Percentiles rank a stretch among this genome's conserved stretches.
Conservation (phyloP, 2,329 filamentous ascomycete species). For the Septoria linicola region DNA sequence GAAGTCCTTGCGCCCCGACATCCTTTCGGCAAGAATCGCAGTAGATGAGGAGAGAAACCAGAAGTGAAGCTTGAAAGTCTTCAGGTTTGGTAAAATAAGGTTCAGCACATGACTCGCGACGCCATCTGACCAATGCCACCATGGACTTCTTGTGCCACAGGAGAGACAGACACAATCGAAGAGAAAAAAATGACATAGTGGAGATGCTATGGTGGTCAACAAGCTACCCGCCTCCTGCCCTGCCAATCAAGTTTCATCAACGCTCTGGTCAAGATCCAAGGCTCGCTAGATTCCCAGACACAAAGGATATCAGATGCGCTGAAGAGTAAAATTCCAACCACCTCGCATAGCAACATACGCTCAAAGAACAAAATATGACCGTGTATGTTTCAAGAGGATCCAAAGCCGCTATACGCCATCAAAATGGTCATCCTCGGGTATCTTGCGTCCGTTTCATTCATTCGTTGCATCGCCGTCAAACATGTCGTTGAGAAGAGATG, state of each 20-base stretch:
- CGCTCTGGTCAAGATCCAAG: neutral
- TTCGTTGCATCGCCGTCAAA: neutral
- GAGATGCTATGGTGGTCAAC: neutral
- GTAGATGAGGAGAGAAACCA: neutral
- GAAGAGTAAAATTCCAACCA: too few species aligned
- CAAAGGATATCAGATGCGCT: too few species aligned
- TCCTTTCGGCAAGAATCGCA: constrained; percentile 34
- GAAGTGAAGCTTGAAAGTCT: neutral
- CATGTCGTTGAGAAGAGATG: constrained; percentile 1
- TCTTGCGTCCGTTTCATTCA: constrained; percentile 8
- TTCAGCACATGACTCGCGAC: too few species aligned
- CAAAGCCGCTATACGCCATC: neutral
- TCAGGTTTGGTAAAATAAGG: too few species aligned
- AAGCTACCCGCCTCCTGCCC: neutral
- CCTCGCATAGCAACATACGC: neutral
- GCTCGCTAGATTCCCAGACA: neutral
- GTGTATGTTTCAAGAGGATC: neutral
- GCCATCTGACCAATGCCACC: too few species aligned
- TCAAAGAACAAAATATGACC: neutral
- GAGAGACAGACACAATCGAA: too few species aligned
- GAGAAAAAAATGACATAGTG: neutral
- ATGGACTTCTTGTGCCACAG: too few species aligned
- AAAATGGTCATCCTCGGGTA: constrained; percentile 8
- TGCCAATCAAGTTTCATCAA: neutral
- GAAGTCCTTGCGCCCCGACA: constrained; percentile 76